Percentiles rank a stretch among this genome's conserved stretches.
phyloP scores from a whole-genome alignment of 805 yeast species.

The Starmerella sirachaensis region DNA sequence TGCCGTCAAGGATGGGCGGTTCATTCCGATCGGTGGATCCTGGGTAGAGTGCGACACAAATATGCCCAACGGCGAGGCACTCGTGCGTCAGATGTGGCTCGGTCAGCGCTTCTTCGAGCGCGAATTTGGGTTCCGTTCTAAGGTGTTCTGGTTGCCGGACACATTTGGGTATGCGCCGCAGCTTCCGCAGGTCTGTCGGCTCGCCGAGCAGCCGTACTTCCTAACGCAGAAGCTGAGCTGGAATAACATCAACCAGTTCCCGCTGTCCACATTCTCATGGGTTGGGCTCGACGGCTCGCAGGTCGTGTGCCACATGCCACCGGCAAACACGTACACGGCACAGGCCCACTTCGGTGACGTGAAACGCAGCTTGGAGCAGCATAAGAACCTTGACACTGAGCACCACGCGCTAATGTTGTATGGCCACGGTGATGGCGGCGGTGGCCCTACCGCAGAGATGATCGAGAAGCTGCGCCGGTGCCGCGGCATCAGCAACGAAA shows the following conservation, averaged over 20 bases:
- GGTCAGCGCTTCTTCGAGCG: conserved; percentile 80
- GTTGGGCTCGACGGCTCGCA: conserved; percentile 89
- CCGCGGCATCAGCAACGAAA: conserved; percentile 75
- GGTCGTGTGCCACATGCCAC: conserved; percentile 94
- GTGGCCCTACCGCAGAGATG: conserved; percentile 94
- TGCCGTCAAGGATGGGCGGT: conserved; percentile 58
- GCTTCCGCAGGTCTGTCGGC: conserved; percentile 80
- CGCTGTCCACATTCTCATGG: conserved; percentile 89
- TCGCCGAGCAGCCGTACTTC: conserved; percentile 75
- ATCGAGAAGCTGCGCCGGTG: conserved; percentile 83
- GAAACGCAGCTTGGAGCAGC: conserved; percentile 62
- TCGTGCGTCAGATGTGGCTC: conserved; percentile 73
- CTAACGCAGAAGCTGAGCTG: conserved; percentile 90
- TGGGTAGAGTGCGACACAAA: conserved; percentile 98
- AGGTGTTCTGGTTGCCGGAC: conserved; percentile 90
- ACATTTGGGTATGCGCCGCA: conserved; percentile 95
- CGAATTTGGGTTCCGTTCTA: conserved; percentile 65
- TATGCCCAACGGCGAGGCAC: conserved; percentile 86
- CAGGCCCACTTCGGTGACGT: conserved; percentile 90
- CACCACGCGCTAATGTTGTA: conserved; percentile 71
- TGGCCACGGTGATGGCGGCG: conserved; percentile 98
- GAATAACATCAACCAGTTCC: conserved; percentile 89
- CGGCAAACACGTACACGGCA: conserved; percentile 91
- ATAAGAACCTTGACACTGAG: conserved; percentile 69
- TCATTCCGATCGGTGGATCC: conserved; percentile 88